A percentile compares a stretch with the other conserved stretches of the same genome.
These are phyloP conservation scores for Nicotiana knightiana DNA, from an alignment of 257 asterid species.

Conservation along the genomic window DNA sequence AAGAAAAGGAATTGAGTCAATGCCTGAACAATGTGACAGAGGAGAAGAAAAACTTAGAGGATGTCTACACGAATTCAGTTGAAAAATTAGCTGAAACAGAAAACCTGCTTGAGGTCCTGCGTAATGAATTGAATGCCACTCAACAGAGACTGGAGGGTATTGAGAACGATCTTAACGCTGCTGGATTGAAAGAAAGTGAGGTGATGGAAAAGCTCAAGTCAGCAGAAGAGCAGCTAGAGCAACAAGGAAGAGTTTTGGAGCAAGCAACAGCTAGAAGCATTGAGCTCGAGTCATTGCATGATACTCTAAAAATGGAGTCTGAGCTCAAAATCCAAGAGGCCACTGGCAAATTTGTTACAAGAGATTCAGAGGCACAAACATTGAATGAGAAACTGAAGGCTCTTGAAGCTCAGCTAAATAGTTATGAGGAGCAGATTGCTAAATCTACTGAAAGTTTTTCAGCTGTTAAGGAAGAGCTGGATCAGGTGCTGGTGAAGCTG, in stretches of 20 bases:
- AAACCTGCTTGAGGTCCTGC: constrained; percentile 45
- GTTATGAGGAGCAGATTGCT: constrained; percentile 53
- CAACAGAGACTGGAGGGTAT: constrained; percentile 56
- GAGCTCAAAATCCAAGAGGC: constrained; percentile 69
- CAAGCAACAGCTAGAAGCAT: constrained; percentile 43
- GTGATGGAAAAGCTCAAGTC: constrained; percentile 59
- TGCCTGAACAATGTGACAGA: constrained; percentile 36
- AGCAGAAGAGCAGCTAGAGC: constrained; percentile 67
- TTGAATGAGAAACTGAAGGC: constrained; percentile 47
- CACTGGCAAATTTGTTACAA: constrained; percentile 37
- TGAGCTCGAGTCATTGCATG: constrained; percentile 64
- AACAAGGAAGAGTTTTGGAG: constrained; percentile 50
- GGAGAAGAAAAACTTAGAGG: constrained; percentile 63
- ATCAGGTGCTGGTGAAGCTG: constrained; percentile 44
- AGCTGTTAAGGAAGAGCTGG: constrained; percentile 48
- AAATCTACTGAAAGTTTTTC: constrained; percentile 50
- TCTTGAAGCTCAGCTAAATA: constrained; percentile 59
- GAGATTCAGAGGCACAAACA: constrained; percentile 63
- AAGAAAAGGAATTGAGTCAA: constrained; percentile 52
- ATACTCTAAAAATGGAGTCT: constrained; percentile 43
- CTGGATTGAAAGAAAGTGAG: constrained; percentile 50
- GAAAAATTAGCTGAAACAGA: constrained; percentile 69
- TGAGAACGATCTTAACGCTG: constrained; percentile 53
- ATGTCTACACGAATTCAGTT: constrained; percentile 32
- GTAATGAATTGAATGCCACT: constrained; percentile 45